Conservation (phyloP, 1,284 basidiomycete genomes). For the Cryptococcus deneoformans region DNA sequence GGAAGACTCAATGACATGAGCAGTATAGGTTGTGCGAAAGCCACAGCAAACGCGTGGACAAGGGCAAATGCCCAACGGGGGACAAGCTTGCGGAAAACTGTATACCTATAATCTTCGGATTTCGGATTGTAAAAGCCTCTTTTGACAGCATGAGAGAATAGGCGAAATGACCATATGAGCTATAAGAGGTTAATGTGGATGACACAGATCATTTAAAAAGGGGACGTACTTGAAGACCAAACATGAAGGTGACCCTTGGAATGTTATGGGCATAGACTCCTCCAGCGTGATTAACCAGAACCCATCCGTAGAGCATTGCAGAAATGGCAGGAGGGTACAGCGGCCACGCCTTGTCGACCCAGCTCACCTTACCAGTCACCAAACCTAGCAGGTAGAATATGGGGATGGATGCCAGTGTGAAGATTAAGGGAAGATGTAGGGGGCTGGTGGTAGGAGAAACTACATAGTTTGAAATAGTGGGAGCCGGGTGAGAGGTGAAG, state of each 20-base stretch:
- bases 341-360: conserved; percentile 66
- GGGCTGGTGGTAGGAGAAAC: conserved; percentile 22
- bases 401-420: conserved; percentile 26
- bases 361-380: conserved; percentile 74
- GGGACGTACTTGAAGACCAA: conserved; percentile 57
- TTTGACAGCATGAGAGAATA: conserved; percentile 80
- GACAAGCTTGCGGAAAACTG: conserved; percentile 65
- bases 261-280: conserved; percentile 52
- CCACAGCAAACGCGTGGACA: conserved; percentile 75
- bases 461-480: conserved; percentile 20
- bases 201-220: no score
- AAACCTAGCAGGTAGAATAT: conserved; percentile 38
- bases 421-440: conserved; percentile 29
- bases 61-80: conserved; percentile 69
- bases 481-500: conserved; percentile 17
- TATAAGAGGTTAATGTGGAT: conserved; percentile 22
- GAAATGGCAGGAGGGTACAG: conserved; percentile 77
- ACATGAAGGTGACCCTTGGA: conserved; percentile 68
- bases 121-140: conserved; percentile 70
- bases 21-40: conserved; percentile 52
- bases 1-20: conserved; percentile 66
- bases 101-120: conserved; percentile 89
- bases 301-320: conserved; percentile 61
- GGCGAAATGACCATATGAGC: conserved; percentile 62
- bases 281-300: conserved; percentile 60